Evolutionary conservation across 345 rosid species (phyloP), one percentile per base, ranked within the genome.

Genomic region (Citropsis articulata): DNA sequence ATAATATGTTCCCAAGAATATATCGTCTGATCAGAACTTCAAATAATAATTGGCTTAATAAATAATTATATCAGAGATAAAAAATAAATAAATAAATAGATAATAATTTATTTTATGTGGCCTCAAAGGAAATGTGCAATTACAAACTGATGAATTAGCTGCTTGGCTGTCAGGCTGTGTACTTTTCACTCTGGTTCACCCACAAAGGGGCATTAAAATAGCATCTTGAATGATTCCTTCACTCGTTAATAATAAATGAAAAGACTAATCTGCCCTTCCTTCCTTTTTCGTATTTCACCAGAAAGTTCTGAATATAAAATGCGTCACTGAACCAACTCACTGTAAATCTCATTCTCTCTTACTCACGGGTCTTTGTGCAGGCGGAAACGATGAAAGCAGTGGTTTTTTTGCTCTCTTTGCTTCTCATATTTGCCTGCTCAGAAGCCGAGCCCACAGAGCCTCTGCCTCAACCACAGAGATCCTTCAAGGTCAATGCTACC

Each of bases 401-500:
- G 31, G 9, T 76, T 4, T 13, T 62, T 60, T 57, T 73, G 45
- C 66, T 86, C 50, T 66, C 6, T 57, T 61, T 83, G 45, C 64
- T 76, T 60, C 33, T 63, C 56, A 0, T 82, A 21, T 25, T 79
- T 45, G 65, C 76, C 22, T 31, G 64, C n/a, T 66, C 82, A 18
- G 25, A 78, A 50, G 77, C 89, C 60, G 69, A 69, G 36, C 59
- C 84, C 25, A 55, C 24, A 57, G 9, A 55, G 62, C 67, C 72
- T 24, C 80, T 69, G 45, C 95, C 90, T 36, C 91, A 80, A 21
- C 77, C 87, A 10, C 42, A 69, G 10, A 68, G 61, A 16, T 86
- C 88, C 71, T 85, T 87, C 85, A 65, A 79, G 68, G 72, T 82
- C 84, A 88, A 86, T 75, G 72, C 73, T 1, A 81, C 81, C 50